Conservation (phyloP, 1,284 basidiomycete genomes). For the Amylostereum areolatum region DNA sequence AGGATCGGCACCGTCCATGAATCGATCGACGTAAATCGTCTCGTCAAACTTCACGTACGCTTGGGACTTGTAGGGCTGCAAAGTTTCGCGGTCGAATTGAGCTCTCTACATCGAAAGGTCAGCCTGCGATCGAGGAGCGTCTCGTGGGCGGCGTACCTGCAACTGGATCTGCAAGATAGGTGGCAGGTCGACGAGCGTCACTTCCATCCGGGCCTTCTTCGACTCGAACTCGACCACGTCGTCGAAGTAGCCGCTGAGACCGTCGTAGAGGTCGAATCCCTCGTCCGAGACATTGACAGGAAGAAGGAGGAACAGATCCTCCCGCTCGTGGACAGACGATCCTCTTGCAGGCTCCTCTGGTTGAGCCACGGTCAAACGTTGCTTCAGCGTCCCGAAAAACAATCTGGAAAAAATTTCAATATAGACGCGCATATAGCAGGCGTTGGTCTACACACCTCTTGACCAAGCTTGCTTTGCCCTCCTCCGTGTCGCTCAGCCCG, state of each 20-base stretch:
- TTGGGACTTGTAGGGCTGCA: conserved; percentile 92
- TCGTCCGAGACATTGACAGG: conserved; percentile 91
- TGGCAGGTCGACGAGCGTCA: conserved; percentile 82
- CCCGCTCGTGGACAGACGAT: conserved; percentile 72
- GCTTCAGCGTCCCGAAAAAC: conserved; percentile 84
- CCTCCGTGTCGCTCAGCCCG: conserved; percentile 45
- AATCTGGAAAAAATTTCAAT: conserved; percentile 40
- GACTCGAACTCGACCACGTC: conserved; percentile 88
- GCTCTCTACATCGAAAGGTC: conserved; percentile 58
- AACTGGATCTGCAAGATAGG: conserved; percentile 93
- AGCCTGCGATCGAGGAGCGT: background rate
- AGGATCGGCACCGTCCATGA: conserved; percentile 72
- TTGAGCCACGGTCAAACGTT: conserved; percentile 55
- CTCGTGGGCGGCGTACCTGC: conserved; percentile 50
- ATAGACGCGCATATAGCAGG: background rate
- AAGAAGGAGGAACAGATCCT: conserved; percentile 90
- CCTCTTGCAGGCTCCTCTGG: conserved; percentile 38
- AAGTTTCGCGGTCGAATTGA: conserved; percentile 89
- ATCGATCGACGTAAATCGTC: conserved; percentile 88
- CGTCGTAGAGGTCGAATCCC: conserved; percentile 88
- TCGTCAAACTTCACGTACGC: conserved; percentile 90
- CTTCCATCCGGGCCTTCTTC: conserved; percentile 82
- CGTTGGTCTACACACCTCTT: conserved; percentile 51
- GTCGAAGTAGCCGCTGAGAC: conserved; percentile 88
- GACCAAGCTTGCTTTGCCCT: conserved; percentile 67